These are phyloP conservation scores for Macrocybe sp. DNA, from an alignment of 1,284 basidiomycete genomes.

Conservation along the genomic window DNA sequence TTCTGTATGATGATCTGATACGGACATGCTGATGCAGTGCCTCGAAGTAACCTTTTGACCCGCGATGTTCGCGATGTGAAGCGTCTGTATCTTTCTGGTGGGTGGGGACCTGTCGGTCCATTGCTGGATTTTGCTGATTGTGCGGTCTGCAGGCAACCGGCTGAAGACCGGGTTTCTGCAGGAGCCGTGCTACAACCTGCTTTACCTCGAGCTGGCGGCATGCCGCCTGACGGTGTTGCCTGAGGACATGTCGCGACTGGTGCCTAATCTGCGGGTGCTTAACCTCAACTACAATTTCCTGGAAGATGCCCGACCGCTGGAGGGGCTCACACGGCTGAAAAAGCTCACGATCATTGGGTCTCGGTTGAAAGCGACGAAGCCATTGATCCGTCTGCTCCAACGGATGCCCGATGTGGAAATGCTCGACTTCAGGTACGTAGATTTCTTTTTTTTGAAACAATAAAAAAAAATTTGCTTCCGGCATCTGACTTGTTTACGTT, in stretches of 20 bases:
- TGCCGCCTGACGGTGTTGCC: constrained; percentile 84
- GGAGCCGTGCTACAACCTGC: constrained; percentile 77
- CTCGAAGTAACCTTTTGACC: constrained; percentile 48
- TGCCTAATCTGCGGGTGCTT: constrained; percentile 88
- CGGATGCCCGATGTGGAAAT: constrained; percentile 78
- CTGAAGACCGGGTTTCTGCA: constrained; percentile 35
- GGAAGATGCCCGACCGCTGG: constrained; percentile 62
- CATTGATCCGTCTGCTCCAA: constrained; percentile 65
- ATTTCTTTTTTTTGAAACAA: constrained; percentile 10
- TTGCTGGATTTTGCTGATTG: constrained; percentile 1
- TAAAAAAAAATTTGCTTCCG: background rate
- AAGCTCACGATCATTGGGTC: constrained; percentile 86
- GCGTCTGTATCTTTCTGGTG: constrained; percentile 91
- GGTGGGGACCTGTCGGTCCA: constrained; percentile 19
- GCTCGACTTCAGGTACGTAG: constrained; percentile 82
- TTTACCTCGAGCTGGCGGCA: constrained; percentile 91
- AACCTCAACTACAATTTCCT: constrained; percentile 97
- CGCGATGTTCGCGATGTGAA: constrained; percentile 86
- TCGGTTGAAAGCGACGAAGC: constrained; percentile 65
- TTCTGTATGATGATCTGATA: constrained; percentile 16
- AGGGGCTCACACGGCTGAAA: constrained; percentile 70
- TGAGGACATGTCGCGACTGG: constrained; percentile 52
- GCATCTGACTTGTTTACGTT: constrained; percentile 8
- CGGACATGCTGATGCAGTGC: constrained; percentile 8
- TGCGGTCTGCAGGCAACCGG: constrained; percentile 33